Percentiles rank a stretch among this genome's conserved stretches.
Evolutionary conservation across 176 grass and related monocot species (phyloP).

Genomic region (Tillandsia leiboldiana): DNA sequence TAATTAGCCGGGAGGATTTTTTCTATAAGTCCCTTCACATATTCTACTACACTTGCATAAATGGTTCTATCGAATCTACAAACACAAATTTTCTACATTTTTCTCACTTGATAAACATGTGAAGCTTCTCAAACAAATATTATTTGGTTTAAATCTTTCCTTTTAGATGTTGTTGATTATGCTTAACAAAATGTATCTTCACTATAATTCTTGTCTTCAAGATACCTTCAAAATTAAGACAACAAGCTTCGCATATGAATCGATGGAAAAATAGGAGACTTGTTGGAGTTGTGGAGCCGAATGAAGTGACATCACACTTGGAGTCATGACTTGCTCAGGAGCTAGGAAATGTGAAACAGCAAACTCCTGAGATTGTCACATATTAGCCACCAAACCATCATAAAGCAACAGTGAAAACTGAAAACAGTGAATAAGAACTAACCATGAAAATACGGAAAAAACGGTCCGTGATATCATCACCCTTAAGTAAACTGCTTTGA

Average conservation of each 20-base stretch:
- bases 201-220: not conserved
- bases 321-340: constrained; percentile 45
- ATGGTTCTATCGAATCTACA: too few relatives aligned
- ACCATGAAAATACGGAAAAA: constrained; percentile 71
- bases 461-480: constrained; percentile 80
- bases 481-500: constrained; percentile 70
- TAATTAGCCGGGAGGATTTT: too few relatives aligned
- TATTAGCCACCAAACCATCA: constrained; percentile 10
- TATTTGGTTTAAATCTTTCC: too few relatives aligned
- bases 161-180: too few relatives aligned
- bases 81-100: too few relatives aligned
- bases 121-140: too few relatives aligned
- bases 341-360: constrained; percentile 49
- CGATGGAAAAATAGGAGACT: constrained; percentile 76
- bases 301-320: constrained; percentile 38
- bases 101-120: too few relatives aligned
- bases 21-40: too few relatives aligned
- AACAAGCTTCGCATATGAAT: constrained; percentile 83
- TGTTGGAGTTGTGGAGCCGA: constrained; percentile 33
- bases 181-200: too few relatives aligned
- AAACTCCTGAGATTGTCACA: constrained; percentile 52
- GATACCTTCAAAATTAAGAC: constrained; percentile 71
- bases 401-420: not conserved
- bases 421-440: not conserved
- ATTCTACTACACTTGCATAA: too few relatives aligned